Evolutionary conservation across 495 filamentous ascomycete species (phyloP), one percentile per base, ranked within the genome.

Genomic region (Lepidopterella palustris): DNA sequence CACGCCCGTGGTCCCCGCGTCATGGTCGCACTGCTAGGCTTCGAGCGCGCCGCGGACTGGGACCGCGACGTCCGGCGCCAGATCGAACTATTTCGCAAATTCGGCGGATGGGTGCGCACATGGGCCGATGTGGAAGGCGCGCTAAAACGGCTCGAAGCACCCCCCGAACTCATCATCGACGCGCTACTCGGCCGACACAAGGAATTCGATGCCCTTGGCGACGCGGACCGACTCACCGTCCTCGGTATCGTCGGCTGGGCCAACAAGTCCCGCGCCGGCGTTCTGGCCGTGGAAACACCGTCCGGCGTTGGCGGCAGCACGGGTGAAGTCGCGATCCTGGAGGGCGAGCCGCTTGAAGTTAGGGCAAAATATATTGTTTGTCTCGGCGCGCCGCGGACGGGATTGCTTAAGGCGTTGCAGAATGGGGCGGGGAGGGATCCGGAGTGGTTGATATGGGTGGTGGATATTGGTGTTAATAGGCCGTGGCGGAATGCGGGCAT

Each of bases 401-500:
- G 93, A 0, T 70, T 97, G 15, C 72, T 97, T 20, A 84, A 86
- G 68, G 85, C 87, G 71, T 89, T 63, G 74, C 80, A 23, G 76
- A 74, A 20, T 79, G 82, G 5, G 80, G 76, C 74, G 2, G 81
- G 82, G 1, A 82, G 85, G 4, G 82, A 85, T 4, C 69, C 72
- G 1, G 74, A 74, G 47, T 95, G 90, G 89, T 84, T 84, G 52
- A 70, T 97, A 1, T 86, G 79, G 57, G 80, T 97, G 15, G 90
- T 84, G 4, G 93, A 98, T 74, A 85, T 96, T 61, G 92, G 93
- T 2, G 81, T 98, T 1, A 83, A 86, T 63, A 79, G 85, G 8
- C 87, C 87, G 0, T 96, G 93, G 90, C 87, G 85, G 68, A 91
- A 90, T 68, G 89, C 89, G 35, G 90, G 88, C 4, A 88, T 87